Conservation (phyloP, 2,329 filamentous ascomycete genomes). For the Fusarium sp. region DNA sequence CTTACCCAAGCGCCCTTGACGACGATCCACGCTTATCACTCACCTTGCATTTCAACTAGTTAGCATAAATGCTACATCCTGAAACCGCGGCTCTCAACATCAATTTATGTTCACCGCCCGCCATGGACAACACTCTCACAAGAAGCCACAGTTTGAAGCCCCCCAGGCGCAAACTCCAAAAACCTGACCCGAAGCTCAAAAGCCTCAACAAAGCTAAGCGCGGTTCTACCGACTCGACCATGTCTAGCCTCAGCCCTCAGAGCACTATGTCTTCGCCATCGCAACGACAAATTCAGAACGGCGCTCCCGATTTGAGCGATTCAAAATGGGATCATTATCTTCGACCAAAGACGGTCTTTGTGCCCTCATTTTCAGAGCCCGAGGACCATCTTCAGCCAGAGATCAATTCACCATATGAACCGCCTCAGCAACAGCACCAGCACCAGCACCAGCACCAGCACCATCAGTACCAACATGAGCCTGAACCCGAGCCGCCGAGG, state of each 20-base stretch:
- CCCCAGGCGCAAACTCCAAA: conserved; percentile 46
- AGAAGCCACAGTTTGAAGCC: conserved; percentile 41
- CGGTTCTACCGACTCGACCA: conserved; percentile 42
- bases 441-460: neutral
- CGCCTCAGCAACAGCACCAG: neutral
- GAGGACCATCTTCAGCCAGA: conserved; percentile 21
- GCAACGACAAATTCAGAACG: conserved; percentile 32
- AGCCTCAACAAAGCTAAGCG: conserved; percentile 38
- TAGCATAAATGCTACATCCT: conserved; percentile 18
- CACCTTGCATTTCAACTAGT: neutral
- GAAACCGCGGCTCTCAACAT: conserved; percentile 13
- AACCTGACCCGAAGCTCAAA: conserved; percentile 45
- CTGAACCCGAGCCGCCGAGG: conserved; percentile 16
- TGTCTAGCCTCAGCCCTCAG: conserved; percentile 35
- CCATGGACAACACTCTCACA: conserved; percentile 20
- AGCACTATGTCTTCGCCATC: conserved; percentile 26
- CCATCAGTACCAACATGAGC: neutral
- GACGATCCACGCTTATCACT: conserved; percentile 18
- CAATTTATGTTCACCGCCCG: conserved; percentile 6
- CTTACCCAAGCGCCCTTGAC: conserved; percentile 9
- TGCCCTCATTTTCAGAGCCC: conserved; percentile 28
- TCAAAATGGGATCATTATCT: conserved; percentile 46
- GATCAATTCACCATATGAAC: conserved; percentile 2
- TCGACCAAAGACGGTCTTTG: conserved; percentile 37
- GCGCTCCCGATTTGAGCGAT: conserved; percentile 43